A percentile compares a stretch with the other conserved stretches of the same genome.
Evolutionary conservation across 1,284 basidiomycete genomes (phyloP).

Genomic region (Amylostereum areolatum): DNA sequence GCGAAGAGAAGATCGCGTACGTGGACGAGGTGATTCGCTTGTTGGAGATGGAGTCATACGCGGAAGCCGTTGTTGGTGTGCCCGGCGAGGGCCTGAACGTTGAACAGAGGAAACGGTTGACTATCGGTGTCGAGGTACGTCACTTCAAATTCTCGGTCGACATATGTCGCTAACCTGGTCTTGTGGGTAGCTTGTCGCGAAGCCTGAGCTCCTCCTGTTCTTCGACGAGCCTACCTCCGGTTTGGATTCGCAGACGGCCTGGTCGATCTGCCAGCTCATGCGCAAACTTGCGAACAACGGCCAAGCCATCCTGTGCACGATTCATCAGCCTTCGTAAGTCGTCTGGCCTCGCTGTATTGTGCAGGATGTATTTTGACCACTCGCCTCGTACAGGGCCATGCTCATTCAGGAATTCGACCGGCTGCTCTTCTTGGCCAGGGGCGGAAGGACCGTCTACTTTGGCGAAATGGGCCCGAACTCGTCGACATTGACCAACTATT

Average conservation of each 20-base stretch:
- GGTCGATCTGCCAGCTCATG: conserved; percentile 24
- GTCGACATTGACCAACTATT: conserved; percentile 34
- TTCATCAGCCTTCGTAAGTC: conserved; percentile 1
- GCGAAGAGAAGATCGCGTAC: conserved; percentile 77
- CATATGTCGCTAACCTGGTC: too few species aligned
- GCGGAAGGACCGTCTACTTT: conserved; percentile 4
- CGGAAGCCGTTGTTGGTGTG: conserved; percentile 52
- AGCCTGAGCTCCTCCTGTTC: conserved; percentile 78
- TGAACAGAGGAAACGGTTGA: conserved; percentile 81
- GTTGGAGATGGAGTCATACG: conserved; percentile 46
- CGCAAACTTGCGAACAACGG: conserved; percentile 2
- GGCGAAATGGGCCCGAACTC: not conserved
- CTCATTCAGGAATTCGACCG: conserved; percentile 6
- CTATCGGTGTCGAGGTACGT: conserved; percentile 90
- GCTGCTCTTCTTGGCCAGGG: conserved; percentile 16
- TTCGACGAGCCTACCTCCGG: conserved; percentile 49
- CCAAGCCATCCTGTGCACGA: conserved; percentile 1
- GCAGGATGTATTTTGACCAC: too few species aligned
- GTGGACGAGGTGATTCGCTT: conserved; percentile 70
- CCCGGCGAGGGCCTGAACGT: conserved; percentile 43
- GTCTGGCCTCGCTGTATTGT: too few species aligned
- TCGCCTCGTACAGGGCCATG: too few species aligned
- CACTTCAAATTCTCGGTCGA: too few species aligned
- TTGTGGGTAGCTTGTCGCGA: conserved; percentile 74
- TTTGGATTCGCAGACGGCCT: conserved; percentile 75